Evolutionary conservation across 306 rosid species (phyloP).

Genomic region (Ochetophila trinervis): DNA sequence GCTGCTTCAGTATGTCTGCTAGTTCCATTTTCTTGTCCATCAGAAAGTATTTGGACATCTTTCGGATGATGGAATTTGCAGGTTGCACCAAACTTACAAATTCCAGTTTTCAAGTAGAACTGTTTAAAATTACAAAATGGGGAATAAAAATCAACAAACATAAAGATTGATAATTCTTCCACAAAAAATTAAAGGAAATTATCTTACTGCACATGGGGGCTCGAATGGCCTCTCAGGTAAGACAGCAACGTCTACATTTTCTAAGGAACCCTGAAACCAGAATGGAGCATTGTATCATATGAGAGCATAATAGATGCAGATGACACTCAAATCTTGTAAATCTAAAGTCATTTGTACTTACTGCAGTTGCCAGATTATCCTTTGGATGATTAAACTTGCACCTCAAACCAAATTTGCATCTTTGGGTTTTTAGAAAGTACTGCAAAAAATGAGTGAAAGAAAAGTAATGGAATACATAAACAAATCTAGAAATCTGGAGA

Average conservation of each 20-base stretch:
- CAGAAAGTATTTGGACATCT: slow-evolving; percentile 59
- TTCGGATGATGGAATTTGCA: slow-evolving; percentile 95
- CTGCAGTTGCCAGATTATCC: slow-evolving; percentile 33
- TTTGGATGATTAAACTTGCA: slow-evolving; percentile 97
- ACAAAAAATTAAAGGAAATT: slow-evolving; percentile 26
- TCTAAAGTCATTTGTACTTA: slow-evolving; percentile 23
- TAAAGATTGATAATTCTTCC: slow-evolving; percentile 17
- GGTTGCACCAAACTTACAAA: slow-evolving; percentile 71
- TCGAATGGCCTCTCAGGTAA: slow-evolving; percentile 93
- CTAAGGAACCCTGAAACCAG: slow-evolving; percentile 46
- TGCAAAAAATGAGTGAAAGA: slow-evolving; percentile 35
- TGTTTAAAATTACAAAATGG: slow-evolving; percentile 24
- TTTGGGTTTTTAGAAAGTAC: slow-evolving; percentile 88
- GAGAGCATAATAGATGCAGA: neutral
- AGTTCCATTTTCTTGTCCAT: slow-evolving; percentile 45
- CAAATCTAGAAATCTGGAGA: slow-evolving; percentile 8
- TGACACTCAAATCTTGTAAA: slow-evolving; percentile 11
- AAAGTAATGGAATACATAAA: slow-evolving; percentile 24
- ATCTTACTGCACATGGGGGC: slow-evolving; percentile 79
- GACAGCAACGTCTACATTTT: slow-evolving; percentile 49
- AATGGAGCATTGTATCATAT: slow-evolving; percentile 11
- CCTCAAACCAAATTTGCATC: slow-evolving; percentile 86
- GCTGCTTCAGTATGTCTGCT: slow-evolving; percentile 37
- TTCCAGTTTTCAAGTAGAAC: slow-evolving; percentile 97
- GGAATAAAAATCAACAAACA: neutral